These are phyloP conservation scores for Phellopilus nigrolimitatus DNA, from an alignment of 1,284 basidiomycete genomes.

Conservation along the genomic window DNA sequence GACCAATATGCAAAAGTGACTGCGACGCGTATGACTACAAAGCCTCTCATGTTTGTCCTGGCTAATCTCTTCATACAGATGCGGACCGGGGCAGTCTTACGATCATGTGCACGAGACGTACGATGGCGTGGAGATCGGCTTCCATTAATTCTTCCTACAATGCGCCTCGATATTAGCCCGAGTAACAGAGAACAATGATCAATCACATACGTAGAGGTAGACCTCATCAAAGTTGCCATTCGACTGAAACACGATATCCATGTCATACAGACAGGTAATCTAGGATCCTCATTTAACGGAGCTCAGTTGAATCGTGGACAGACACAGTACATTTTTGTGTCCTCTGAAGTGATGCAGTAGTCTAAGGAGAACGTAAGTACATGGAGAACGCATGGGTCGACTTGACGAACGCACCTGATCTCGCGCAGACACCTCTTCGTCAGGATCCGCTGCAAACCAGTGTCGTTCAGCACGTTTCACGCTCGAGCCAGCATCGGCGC, in stretches of 20 bases:
- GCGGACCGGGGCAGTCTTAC: no score
- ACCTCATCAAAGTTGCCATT: conserved; percentile 92
- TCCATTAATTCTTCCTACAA: conserved; percentile 95
- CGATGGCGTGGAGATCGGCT: conserved; percentile 98
- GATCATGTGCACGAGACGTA: no score
- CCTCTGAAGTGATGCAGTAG: conserved; percentile 93
- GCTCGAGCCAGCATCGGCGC: not conserved
- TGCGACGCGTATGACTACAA: no score
- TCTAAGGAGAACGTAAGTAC: conserved; percentile 35
- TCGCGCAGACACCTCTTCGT: conserved; percentile 94
- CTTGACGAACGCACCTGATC: conserved; percentile 61
- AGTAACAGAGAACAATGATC: conserved; percentile 4
- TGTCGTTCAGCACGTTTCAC: not conserved
- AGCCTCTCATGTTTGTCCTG: no score
- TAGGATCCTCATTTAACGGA: conserved; percentile 29
- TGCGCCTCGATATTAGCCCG: not conserved
- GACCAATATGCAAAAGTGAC: no score
- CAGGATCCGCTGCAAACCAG: conserved; percentile 68
- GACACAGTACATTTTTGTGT: conserved; percentile 81
- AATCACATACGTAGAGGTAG: conserved; percentile 75
- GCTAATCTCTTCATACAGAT: no score
- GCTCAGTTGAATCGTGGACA: not conserved
- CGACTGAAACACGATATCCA: conserved; percentile 91
- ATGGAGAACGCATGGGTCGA: not conserved
- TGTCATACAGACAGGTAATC: conserved; percentile 93